Conservation (phyloP, 768 basidiomycete genomes). For the Punctularia strigosozonata region DNA sequence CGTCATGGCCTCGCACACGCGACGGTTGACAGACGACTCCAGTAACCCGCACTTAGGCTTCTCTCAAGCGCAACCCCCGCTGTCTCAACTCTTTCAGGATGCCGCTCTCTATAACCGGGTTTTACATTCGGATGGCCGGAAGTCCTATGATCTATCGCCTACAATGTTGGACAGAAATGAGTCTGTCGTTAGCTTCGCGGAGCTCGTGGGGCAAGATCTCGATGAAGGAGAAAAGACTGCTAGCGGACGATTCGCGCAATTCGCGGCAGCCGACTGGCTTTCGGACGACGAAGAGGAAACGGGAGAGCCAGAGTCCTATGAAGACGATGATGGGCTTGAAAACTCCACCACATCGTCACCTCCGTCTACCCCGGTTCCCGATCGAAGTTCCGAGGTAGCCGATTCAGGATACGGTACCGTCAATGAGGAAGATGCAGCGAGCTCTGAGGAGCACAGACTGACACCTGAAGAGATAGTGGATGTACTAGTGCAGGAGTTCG, state of each 20-base stretch:
- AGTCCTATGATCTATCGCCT: too few species aligned
- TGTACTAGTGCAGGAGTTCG: conserved; percentile 47
- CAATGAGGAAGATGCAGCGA: conserved; percentile 14
- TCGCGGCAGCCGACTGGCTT: conserved; percentile 25
- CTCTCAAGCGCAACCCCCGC: too few species aligned
- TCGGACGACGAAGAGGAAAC: conserved; percentile 10
- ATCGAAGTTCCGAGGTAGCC: too few species aligned
- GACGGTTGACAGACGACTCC: too few species aligned
- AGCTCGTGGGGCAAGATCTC: conserved; percentile 32
- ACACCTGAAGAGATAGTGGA: conserved; percentile 34
- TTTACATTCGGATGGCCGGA: too few species aligned
- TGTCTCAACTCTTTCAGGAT: too few species aligned
- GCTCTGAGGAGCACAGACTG: conserved; percentile 16
- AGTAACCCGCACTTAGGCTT: too few species aligned
- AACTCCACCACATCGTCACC: conserved; percentile 2
- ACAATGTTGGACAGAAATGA: conserved; percentile 13
- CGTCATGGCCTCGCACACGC: too few species aligned
- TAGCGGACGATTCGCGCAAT: conserved; percentile 23
- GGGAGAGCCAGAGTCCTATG: conserved; percentile 15
- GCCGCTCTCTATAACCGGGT: too few species aligned
- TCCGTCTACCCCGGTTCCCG: background rate
- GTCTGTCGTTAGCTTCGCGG: conserved; percentile 22
- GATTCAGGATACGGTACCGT: conserved; percentile 5
- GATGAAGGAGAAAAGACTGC: conserved; percentile 21
- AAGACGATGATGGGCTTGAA: conserved; percentile 6